Percentiles rank a stretch among this genome's conserved stretches.
Conservation (phyloP, 2,329 filamentous ascomycete genomes). For the Cercospora beticola region DNA sequence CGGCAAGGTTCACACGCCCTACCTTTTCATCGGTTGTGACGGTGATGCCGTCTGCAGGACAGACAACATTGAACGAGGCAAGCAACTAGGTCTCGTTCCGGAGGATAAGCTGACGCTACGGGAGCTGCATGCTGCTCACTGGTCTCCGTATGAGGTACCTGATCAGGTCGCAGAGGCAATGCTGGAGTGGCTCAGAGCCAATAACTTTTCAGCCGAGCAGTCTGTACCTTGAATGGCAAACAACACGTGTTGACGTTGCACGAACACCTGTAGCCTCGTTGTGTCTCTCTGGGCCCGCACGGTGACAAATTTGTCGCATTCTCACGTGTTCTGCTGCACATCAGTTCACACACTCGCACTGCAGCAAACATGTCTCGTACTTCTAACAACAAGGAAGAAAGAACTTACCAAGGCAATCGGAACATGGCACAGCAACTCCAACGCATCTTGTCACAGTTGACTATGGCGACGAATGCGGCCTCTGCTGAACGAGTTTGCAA, state of each 20-base stretch:
- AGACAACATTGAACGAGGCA: conserved; percentile 22
- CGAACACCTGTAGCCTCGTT: neutral
- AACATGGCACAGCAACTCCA: neutral
- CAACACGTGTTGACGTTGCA: neutral
- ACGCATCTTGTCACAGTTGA: neutral
- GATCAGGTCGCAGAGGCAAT: conserved; percentile 26
- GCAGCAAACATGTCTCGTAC: conserved; percentile 1
- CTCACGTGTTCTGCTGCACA: neutral
- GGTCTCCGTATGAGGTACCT: conserved; percentile 32
- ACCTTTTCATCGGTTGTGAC: conserved; percentile 39
- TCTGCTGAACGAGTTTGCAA: neutral
- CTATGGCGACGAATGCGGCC: neutral
- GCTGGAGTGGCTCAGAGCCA: conserved; percentile 23
- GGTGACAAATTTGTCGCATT: neutral
- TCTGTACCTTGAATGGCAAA: conserved; percentile 5
- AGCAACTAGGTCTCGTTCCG: conserved; percentile 26
- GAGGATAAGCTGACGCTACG: conserved; percentile 22
- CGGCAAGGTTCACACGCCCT: conserved; percentile 34
- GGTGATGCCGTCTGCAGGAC: conserved; percentile 31
- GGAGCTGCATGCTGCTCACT: conserved; percentile 29
- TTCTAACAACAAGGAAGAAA: neutral
- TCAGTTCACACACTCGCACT: neutral
- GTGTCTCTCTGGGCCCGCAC: neutral
- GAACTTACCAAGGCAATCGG: neutral
- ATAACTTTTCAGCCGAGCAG: conserved; percentile 17